These are phyloP conservation scores for Cladosporium sp. DNA, from an alignment of 2,329 filamentous ascomycete species.

Conservation along the genomic window DNA sequence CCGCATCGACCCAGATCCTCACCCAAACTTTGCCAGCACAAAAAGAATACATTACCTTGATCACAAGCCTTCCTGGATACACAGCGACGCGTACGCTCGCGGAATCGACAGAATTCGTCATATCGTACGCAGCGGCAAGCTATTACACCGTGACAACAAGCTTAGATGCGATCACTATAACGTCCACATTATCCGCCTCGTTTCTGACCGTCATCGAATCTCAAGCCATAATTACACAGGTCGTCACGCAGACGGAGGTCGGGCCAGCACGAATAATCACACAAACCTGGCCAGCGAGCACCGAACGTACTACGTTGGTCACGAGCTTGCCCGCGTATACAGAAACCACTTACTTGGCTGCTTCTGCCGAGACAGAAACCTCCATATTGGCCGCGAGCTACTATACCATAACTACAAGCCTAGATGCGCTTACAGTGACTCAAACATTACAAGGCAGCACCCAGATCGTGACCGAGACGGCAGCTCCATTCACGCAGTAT, in stretches of 20 bases:
- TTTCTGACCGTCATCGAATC: neutral
- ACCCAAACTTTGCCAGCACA: neutral
- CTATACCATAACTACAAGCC: neutral
- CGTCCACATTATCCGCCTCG: neutral
- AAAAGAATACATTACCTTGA: neutral
- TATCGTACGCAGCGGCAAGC: neutral
- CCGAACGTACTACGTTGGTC: neutral
- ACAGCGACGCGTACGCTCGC: neutral
- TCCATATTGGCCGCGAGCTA: neutral
- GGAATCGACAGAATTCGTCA: neutral
- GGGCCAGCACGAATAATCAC: neutral
- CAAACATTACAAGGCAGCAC: neutral
- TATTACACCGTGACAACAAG: neutral
- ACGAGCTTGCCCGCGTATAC: neutral
- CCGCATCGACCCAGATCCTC: neutral
- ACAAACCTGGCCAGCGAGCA: neutral
- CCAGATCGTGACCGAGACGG: neutral
- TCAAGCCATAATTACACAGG: too few relatives aligned
- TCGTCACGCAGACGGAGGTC: neutral
- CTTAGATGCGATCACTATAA: neutral
- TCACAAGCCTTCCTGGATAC: neutral
- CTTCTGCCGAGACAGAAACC: neutral
- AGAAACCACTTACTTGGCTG: neutral
- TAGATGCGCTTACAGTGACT: neutral
- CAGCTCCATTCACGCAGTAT: neutral